Conservation (phyloP, 2,329 filamentous ascomycete genomes). For the Stachybotrys elegans region DNA sequence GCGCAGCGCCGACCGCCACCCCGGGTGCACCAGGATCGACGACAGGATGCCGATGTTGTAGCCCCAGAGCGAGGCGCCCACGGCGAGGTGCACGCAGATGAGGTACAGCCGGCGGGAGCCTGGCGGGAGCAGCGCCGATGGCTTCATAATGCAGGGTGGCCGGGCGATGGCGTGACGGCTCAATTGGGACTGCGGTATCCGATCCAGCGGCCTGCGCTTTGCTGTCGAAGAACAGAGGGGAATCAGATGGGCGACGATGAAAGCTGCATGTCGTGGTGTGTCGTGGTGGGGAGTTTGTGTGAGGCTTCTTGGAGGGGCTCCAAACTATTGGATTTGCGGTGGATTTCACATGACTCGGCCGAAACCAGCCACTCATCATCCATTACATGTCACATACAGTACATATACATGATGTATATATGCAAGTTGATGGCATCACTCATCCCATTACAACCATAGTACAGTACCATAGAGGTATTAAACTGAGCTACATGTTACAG, state of each 20-base stretch:
- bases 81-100: constrained; percentile 46
- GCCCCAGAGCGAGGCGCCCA: constrained; percentile 40
- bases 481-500: no score
- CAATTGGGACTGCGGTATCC: neutral
- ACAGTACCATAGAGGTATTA: no score
- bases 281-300: no score
- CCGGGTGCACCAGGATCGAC: constrained; percentile 46
- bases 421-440: no score
- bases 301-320: no score
- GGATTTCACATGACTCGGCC: no score
- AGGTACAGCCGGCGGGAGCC: constrained; percentile 32
- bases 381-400: no score
- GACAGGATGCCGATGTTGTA: constrained; percentile 18
- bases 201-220: neutral
- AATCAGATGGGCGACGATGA: neutral
- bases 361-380: no score
- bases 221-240: neutral
- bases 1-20: constrained; percentile 43
- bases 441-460: no score
- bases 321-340: no score
- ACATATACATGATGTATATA: no score
- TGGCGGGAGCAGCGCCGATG: constrained; percentile 2
- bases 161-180: neutral
- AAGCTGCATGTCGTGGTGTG: neutral
- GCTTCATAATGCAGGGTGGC: neutral